Percentiles rank a stretch among this genome's conserved stretches.
phyloP scores from a whole-genome alignment of 2,329 filamentous ascomycete genomes.

The Aspergillus pseudoglaucus region DNA sequence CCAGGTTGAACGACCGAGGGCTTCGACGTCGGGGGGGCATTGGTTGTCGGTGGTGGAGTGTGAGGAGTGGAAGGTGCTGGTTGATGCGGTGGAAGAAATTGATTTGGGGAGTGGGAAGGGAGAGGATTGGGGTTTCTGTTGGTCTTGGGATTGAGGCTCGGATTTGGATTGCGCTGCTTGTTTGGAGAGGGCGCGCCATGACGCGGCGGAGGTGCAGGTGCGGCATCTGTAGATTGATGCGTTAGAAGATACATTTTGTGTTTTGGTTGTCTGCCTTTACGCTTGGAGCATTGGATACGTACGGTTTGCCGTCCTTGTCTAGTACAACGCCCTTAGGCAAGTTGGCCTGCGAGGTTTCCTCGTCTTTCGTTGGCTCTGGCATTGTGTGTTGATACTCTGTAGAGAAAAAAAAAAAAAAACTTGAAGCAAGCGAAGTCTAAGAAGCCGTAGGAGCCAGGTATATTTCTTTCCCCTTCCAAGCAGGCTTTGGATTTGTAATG shows the following conservation, averaged over 20 bases:
- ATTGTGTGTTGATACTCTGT: neutral
- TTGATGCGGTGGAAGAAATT: slow-evolving; percentile 14
- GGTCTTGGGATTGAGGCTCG: slow-evolving; percentile 16
- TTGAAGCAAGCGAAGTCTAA: too few relatives aligned
- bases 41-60: slow-evolving; percentile 48
- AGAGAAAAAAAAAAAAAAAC: neutral
- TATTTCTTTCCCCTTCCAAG: too few relatives aligned
- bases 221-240: slow-evolving; percentile 35
- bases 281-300: slow-evolving; percentile 12
- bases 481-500: too few relatives aligned
- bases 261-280: neutral
- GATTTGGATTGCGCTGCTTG: slow-evolving; percentile 21
- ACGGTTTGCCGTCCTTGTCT: slow-evolving; percentile 47
- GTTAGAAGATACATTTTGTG: neutral
- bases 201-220: slow-evolving; percentile 42
- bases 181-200: slow-evolving; percentile 42
- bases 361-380: slow-evolving; percentile 12
- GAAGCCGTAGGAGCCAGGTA: too few relatives aligned
- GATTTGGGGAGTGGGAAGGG: slow-evolving; percentile 24
- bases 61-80: slow-evolving; percentile 26
- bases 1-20: slow-evolving; percentile 82
- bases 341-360: slow-evolving; percentile 19
- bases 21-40: slow-evolving; percentile 86
- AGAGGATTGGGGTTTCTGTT: slow-evolving; percentile 32
- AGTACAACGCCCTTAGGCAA: slow-evolving; percentile 44